Base-by-base conservation (phyloP, 1,284 basidiomycete genomes). In the Apiotrichum brassicae region DNA sequence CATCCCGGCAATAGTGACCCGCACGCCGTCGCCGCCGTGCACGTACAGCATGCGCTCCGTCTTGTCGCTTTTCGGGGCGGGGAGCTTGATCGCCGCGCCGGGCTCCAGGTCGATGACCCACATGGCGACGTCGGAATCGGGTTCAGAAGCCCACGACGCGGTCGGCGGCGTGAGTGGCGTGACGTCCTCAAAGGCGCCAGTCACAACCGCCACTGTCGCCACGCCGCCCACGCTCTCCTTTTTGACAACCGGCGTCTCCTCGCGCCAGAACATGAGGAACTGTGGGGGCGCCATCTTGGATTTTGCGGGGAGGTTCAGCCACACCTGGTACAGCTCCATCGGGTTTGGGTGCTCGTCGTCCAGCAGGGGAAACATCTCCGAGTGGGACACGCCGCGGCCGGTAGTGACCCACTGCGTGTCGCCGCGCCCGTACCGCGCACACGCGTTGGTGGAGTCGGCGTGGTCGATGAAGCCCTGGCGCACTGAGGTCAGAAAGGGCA, bases 371-470 rank as follows among this genome's bases (percentile, higher is more conserved):
- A 56, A 52, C 87, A 97, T 95, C 72, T 79, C 87, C 5, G 86
- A 84, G 61, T 90, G 87, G 49, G 88, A 84, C 63, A 70, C 63
- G 6, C 76, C 77, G 44, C 64, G 59, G 12, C 86, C 87, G 14
- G 90, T 89, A 63, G 83, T 85, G 87, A 95, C 95, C 88, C 90
- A 94, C 65, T 95, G 92, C 2, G 94, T 83, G 48, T 89, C 90
- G 9, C 92, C 92, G 3, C 83, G 73, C 24, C 49, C 47, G 26
- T 56, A 56, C 4, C 54, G 54, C 2, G 54, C 54, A 11, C 54
- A 46, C 3, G 54, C 54, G 25, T 50, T 50, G 3, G 50, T 47
- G 32, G 46, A 49, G 47, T 56, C 54, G 47, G 43, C 49, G 47
- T 56, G 54, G 47, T 56, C 54, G 19, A 56, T 38, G 22, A 38